phyloP scores from a whole-genome alignment of 2,329 filamentous ascomycete species.

The Penicillium sp. region DNA sequence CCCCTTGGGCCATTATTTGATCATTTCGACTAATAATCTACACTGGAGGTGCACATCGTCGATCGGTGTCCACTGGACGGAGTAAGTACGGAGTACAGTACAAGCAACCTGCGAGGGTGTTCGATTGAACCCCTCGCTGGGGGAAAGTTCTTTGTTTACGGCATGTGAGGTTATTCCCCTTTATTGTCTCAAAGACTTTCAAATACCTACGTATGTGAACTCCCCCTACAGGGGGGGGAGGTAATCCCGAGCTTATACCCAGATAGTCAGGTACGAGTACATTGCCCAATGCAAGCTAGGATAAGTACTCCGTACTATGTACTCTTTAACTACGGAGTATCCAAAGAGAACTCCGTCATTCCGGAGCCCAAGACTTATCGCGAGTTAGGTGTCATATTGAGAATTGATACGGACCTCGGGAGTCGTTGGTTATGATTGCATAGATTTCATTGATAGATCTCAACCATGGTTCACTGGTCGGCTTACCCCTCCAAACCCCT shows the following conservation, averaged over 20 bases:
- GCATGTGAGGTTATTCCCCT: constrained; percentile 26
- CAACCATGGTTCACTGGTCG: constrained; percentile 25
- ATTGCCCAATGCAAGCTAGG: background rate
- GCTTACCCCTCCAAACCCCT: constrained; percentile 10
- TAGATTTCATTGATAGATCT: constrained; percentile 3
- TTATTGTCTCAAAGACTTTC: background rate
- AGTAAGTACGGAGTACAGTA: background rate
- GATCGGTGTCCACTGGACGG: constrained; percentile 4
- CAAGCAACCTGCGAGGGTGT: constrained; percentile 5
- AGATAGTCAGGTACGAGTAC: background rate
- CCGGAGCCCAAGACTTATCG: too few species aligned
- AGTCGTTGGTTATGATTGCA: background rate
- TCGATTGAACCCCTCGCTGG: constrained; percentile 7
- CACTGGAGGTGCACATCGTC: constrained; percentile 2
- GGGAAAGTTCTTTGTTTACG: constrained; percentile 18
- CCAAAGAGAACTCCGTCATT: too few species aligned
- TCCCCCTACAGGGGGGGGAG: background rate
- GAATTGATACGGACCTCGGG: background rate
- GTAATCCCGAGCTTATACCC: background rate
- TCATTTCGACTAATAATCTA: constrained; percentile 3
- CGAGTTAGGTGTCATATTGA: background rate
- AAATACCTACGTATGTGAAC: background rate
- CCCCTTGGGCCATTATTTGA: constrained; percentile 4
- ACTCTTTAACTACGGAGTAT: background rate
- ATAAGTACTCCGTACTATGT: background rate